Conservation (phyloP, 1,139 yeast genomes). For the Suhomyces bolitotheri region DNA sequence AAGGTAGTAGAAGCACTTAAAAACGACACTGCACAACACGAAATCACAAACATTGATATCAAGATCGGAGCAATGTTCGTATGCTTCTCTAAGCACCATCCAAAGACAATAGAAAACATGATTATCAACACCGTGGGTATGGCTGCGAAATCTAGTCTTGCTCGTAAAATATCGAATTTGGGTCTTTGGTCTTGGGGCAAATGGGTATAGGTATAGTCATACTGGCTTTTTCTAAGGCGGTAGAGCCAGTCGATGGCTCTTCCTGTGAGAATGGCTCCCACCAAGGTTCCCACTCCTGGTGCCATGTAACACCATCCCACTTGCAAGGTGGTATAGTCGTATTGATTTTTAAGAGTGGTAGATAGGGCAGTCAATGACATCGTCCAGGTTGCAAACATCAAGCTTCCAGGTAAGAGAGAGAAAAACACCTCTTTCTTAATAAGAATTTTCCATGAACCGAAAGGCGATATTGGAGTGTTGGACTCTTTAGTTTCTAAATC, state of each 20-base stretch:
- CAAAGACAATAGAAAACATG: slow-evolving; percentile 52
- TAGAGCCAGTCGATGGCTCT: slow-evolving; percentile 48
- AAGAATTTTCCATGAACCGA: slow-evolving; percentile 49
- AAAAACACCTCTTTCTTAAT: slow-evolving; percentile 29
- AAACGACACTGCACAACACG: slow-evolving; percentile 40
- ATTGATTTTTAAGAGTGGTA: slow-evolving; percentile 48
- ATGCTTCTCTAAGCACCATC: slow-evolving; percentile 63
- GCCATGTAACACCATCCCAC: slow-evolving; percentile 67
- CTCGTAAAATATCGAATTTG: slow-evolving; percentile 27
- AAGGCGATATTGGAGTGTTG: slow-evolving; percentile 28
- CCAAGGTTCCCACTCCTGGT: slow-evolving; percentile 59
- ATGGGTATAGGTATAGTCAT: slow-evolving; percentile 47
- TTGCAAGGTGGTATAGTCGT: slow-evolving; percentile 50
- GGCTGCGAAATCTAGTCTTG: slow-evolving; percentile 28
- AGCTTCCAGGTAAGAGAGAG: slow-evolving; percentile 51
- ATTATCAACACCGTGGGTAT: slow-evolving; percentile 33
- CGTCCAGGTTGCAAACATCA: slow-evolving; percentile 71
- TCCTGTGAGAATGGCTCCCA: slow-evolving; percentile 52
- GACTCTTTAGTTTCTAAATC: slow-evolving; percentile 7
- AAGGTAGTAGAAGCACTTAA: slow-evolving; percentile 29
- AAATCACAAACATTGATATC: slow-evolving; percentile 53
- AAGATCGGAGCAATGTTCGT: slow-evolving; percentile 57
- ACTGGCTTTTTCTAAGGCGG: slow-evolving; percentile 24
- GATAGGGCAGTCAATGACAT: slow-evolving; percentile 66
- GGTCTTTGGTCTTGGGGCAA: slow-evolving; percentile 35